Evolutionary conservation across 2,329 filamentous ascomycete species (phyloP), one percentile per base, ranked within the genome.

Genomic region (Cladophialophora yegresii): DNA sequence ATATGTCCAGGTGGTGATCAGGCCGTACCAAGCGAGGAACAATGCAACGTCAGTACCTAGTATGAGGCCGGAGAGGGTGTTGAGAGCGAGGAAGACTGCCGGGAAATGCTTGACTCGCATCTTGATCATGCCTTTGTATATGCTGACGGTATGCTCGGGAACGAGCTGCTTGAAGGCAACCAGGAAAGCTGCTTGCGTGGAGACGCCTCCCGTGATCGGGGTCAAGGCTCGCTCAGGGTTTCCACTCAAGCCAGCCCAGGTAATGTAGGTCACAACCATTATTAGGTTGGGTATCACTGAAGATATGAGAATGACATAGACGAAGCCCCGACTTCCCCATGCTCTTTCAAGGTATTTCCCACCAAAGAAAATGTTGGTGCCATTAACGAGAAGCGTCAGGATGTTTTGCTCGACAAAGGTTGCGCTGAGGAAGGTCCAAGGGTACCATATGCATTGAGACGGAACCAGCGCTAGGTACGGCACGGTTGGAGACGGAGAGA

Each of bases 81-180:
- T 88, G 65, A 96, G 84, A 63, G 91, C 77, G 68, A 84, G 87
- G 81, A 84, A 96, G 76, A 87, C 90, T 82, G 79, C 95, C 68
- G 80, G 96, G 80, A 89, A 89, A 75, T 89, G 87, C 75, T 89
- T 88, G 61, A 99, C 92, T 71, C 93, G 90, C 76, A 98, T 87
- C 65, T 95, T 96, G 64, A 98, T 76, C 66, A 96, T 81, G 69
- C 92, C 92, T 69, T 90, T 89, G 80, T 96, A 93, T 64, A 99
- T 86, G 4, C 93, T 95, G 59, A 98, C 93, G 10, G 95, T 99
- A 77, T 99, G 95, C 67, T 96, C 93, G 23, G 95, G 95, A 40
- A 98, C 90, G 56, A 99, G 90, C 78, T 99, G 95, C 79, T 96
- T 98, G 79, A 98, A 96, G 61, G 93, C 91, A 72, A 98, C 91